Percentiles rank a stretch among this genome's conserved stretches.
Evolutionary conservation across 2,329 filamentous ascomycete species (phyloP).

Genomic region (Aspergillus chevalieri): DNA sequence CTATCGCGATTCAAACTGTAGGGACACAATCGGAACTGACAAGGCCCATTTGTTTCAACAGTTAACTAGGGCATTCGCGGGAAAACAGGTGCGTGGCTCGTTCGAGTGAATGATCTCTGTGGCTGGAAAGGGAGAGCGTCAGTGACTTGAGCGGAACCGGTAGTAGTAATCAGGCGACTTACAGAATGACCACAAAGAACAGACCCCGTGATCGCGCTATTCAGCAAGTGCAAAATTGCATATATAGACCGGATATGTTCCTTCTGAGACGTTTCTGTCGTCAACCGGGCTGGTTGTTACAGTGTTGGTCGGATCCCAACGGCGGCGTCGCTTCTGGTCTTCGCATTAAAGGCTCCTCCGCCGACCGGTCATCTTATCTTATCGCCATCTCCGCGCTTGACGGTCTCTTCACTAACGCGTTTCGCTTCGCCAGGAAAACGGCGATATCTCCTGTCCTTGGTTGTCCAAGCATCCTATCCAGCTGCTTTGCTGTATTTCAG

Average conservation of each 20-base stretch:
- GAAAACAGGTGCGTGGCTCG: neutral
- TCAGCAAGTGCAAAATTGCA: neutral
- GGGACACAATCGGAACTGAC: neutral
- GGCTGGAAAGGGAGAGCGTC: neutral
- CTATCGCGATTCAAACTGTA: neutral
- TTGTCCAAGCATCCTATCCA: neutral
- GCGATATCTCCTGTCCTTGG: neutral
- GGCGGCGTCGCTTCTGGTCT: constrained; percentile 6
- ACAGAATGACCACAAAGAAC: neutral
- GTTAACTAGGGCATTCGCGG: constrained; percentile 1
- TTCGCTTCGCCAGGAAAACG: neutral
- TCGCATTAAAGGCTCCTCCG: constrained; percentile 4
- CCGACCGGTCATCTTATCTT: constrained; percentile 25
- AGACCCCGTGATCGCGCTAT: neutral
- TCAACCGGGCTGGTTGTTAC: neutral
- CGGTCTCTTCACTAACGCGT: constrained; percentile 5
- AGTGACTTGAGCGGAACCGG: neutral
- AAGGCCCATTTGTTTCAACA: neutral
- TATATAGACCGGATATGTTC: neutral
- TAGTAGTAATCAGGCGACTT: neutral
- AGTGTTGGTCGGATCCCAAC: neutral
- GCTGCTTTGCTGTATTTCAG: neutral
- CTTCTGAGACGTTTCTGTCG: neutral
- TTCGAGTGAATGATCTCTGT: neutral
- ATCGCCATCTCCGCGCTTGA: constrained; percentile 31